These are phyloP conservation scores for Diaporthe citri DNA, from an alignment of 2,329 filamentous ascomycete genomes.

Conservation along the genomic window DNA sequence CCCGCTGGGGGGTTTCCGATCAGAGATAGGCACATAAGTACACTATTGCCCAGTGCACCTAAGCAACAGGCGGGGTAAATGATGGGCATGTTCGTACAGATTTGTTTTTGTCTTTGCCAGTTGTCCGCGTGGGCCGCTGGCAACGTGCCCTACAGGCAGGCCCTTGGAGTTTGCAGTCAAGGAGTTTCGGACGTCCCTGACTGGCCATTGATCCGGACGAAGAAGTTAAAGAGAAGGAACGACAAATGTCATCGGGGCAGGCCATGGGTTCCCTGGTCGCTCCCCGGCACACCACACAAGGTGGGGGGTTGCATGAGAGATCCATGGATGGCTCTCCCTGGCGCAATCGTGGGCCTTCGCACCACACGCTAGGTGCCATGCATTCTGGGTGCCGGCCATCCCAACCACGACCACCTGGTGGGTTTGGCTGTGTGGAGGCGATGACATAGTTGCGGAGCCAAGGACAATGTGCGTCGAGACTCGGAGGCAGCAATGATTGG, in stretches of 20 bases:
- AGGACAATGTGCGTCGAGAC: conserved; percentile 14
- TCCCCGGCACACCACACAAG: not conserved
- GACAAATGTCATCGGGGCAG: conserved; percentile 4
- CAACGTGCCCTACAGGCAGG: conserved; percentile 14
- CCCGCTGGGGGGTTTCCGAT: not conserved
- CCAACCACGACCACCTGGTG: conserved; percentile 27
- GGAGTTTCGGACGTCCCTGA: not conserved
- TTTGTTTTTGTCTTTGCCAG: not conserved
- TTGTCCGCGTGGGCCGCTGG: conserved; percentile 1
- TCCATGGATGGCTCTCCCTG: not conserved
- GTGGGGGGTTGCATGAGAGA: conserved; percentile 26
- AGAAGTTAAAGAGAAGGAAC: not conserved
- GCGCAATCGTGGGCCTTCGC: conserved; percentile 20
- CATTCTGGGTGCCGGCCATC: conserved; percentile 9
- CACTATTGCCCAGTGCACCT: not conserved
- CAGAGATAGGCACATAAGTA: conserved; percentile 14
- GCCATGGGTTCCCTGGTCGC: conserved; percentile 21
- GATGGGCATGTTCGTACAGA: not conserved
- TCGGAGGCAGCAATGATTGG: conserved; percentile 26
- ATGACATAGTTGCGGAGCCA: conserved; percentile 38
- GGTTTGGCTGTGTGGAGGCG: conserved; percentile 28
- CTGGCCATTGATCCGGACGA: not conserved
- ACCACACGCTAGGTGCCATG: conserved; percentile 29
- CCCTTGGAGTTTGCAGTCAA: not conserved
- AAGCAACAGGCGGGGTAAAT: conserved; percentile 14